Evolutionary conservation across 768 basidiomycete species (phyloP).

Genomic region (Tricholoma hemisulphureum): DNA sequence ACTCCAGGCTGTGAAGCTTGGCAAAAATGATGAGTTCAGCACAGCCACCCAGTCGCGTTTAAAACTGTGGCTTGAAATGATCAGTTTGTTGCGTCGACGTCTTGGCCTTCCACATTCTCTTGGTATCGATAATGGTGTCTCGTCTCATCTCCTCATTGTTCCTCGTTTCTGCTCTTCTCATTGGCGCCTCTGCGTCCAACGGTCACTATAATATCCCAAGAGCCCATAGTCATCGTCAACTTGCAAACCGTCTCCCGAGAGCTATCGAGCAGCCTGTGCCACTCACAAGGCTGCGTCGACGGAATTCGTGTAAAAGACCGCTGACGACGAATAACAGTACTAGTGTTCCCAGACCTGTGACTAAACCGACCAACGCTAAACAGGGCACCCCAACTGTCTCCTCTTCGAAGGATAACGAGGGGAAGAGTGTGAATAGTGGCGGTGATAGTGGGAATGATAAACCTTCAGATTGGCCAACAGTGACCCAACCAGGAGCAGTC

Average conservation of each 20-base stretch:
- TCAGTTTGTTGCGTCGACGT: slow-evolving; percentile 4
- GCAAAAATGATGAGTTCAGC: too few species aligned
- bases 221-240: slow-evolving; percentile 23
- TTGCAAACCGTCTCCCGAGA: slow-evolving; percentile 15
- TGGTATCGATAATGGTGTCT: slow-evolving; percentile 19
- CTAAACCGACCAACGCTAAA: neutral
- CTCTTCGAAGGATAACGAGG: neutral
- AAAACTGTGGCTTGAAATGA: neutral
- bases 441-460: slow-evolving; percentile 17
- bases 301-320: slow-evolving; percentile 3
- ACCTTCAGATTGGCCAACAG: slow-evolving; percentile 25
- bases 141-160: slow-evolving; percentile 22
- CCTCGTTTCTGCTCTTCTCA: slow-evolving; percentile 19
- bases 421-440: slow-evolving; percentile 6
- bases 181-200: slow-evolving; percentile 17
- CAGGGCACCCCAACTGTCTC: neutral
- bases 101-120: slow-evolving; percentile 6
- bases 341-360: neutral
- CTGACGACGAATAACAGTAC: neutral
- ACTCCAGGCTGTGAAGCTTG: too few species aligned
- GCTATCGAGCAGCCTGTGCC: neutral
- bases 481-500: slow-evolving; percentile 21
- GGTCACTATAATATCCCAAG: slow-evolving; percentile 19
- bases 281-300: slow-evolving; percentile 2
- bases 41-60: neutral